Base-by-base conservation (phyloP, 768 basidiomycete species). In the Cystobasidium ongulense region DNA sequence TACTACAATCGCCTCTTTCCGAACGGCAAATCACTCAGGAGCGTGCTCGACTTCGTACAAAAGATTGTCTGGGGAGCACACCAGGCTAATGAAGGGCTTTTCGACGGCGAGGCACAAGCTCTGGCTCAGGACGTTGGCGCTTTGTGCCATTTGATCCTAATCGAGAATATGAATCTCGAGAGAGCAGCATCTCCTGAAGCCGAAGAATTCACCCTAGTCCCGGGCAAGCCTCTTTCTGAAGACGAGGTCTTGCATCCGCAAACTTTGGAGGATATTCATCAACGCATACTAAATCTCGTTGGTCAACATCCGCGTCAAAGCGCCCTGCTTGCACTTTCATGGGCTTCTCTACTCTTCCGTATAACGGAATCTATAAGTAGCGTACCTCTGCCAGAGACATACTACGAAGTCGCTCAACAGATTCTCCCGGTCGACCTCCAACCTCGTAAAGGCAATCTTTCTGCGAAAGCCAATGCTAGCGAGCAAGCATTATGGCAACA, bases 131-230 rank as follows among this genome's bases (percentile, higher is more conserved):
- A 92, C 77, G 29, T 79, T 17, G 76, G 73, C 36, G 65, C 75
- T 39, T 84, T 93, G 74, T 87, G 87, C 73, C 52, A 73, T 5
- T 39, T 80, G 52, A 18, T 78, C 63, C 75, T 75, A 3, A 80
- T 92, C 65, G 91, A 92, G 79, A 84, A 90, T 23, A 83, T 93
- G 53, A 89, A 93, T 79, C 83, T 94, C 64, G 91, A 94, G 80
- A 23, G 68, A 27, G 85, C 82, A 21, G 80, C 68, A 23, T 75
- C 76, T 57, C 43, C 43, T 17, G 64, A 75, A 35, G 54, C 39
- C 5, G 72, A 73, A 31, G 71, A 76, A 36, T 75, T 74, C 23
- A 67, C 74, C 25, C 63, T 74, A 4, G 62, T 74, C 1, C 76
- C 76, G 0, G 78, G 76, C 29, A 70, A 29, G 0, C 59, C 65